These are phyloP conservation scores for Aspergillus sp. DNA, from an alignment of 2,329 filamentous ascomycete species.

Conservation along the genomic window DNA sequence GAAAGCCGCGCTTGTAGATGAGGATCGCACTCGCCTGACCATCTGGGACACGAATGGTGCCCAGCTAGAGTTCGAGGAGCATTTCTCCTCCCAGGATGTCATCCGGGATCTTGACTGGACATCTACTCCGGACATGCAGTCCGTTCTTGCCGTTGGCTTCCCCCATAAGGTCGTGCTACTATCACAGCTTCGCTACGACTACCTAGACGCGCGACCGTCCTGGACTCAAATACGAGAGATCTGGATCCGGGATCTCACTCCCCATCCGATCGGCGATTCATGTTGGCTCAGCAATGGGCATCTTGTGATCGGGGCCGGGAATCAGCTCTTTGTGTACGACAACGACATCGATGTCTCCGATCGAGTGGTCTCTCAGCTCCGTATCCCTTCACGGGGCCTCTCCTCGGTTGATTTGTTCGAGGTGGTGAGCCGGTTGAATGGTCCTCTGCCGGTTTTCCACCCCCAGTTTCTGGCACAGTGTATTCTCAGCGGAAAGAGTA, in stretches of 20 bases:
- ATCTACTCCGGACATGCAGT: constrained; percentile 83
- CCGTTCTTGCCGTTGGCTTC: constrained; percentile 88
- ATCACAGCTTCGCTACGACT: constrained; percentile 87
- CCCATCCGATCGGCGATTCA: constrained; percentile 88
- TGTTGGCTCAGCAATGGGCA: constrained; percentile 86
- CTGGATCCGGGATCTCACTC: constrained; percentile 74
- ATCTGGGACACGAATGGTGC: constrained; percentile 88
- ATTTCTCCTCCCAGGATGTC: constrained; percentile 69
- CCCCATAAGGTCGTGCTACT: constrained; percentile 80
- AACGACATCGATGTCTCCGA: constrained; percentile 68
- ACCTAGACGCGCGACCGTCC: constrained; percentile 81
- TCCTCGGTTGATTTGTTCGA: constrained; percentile 72
- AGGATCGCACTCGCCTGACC: constrained; percentile 69
- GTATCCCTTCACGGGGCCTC: constrained; percentile 48
- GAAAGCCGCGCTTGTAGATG: constrained; percentile 80
- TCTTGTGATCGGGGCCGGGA: constrained; percentile 83
- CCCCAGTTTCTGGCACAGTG: constrained; percentile 88
- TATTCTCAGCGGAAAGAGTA: constrained; percentile 74
- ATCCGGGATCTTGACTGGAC: constrained; percentile 93
- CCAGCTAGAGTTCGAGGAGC: constrained; percentile 76
- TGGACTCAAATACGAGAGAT: constrained; percentile 87
- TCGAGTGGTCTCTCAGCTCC: constrained; percentile 57
- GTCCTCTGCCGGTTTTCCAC: constrained; percentile 85
- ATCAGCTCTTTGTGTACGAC: constrained; percentile 84
- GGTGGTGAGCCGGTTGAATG: constrained; percentile 79